A percentile compares a stretch with the other conserved stretches of the same genome.
phyloP scores from a whole-genome alignment of 2,329 filamentous ascomycete genomes.

The Rutstroemia sp. region DNA sequence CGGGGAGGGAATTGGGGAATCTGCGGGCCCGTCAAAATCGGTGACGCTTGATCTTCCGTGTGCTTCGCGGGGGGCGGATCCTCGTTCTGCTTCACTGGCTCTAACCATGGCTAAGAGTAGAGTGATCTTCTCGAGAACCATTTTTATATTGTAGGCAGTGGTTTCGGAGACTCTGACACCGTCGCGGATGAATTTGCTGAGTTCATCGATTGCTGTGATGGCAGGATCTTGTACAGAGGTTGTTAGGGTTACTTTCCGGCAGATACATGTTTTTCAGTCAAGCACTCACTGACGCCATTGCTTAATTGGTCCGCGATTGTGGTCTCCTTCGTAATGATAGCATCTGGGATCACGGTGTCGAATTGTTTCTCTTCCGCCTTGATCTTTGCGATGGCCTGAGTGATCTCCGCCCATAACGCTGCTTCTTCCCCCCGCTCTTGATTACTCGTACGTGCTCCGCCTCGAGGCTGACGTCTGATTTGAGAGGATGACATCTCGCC shows the following conservation, averaged over 20 bases:
- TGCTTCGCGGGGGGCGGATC: conserved; percentile 19
- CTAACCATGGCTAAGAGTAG: conserved; percentile 13
- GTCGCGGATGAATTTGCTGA: conserved; percentile 20
- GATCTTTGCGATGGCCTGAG: conserved; percentile 10
- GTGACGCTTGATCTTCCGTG: conserved; percentile 19
- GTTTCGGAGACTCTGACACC: conserved; percentile 26
- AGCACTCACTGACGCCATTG: conserved; percentile 11
- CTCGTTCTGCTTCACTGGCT: conserved; percentile 20
- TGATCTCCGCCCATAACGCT: conserved; percentile 12
- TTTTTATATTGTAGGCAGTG: conserved; percentile 13
- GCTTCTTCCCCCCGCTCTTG: conserved; percentile 15
- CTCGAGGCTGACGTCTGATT: conserved; percentile 13
- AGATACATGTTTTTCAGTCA: neutral
- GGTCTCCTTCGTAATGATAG: conserved; percentile 16
- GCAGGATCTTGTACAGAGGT: conserved; percentile 16
- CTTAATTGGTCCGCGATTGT: conserved; percentile 11
- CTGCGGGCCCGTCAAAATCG: conserved; percentile 27
- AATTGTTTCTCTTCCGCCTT: conserved; percentile 11
- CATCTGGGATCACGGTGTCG: conserved; percentile 7
- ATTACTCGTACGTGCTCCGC: conserved; percentile 10
- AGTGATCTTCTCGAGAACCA: conserved; percentile 9
- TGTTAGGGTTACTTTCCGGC: neutral
- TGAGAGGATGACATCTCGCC: conserved; percentile 12
- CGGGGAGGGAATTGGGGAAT: conserved; percentile 27
- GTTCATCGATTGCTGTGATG: conserved; percentile 18